phyloP scores from a whole-genome alignment of 345 rosid genomes.

The Noccaea bulbosa region DNA sequence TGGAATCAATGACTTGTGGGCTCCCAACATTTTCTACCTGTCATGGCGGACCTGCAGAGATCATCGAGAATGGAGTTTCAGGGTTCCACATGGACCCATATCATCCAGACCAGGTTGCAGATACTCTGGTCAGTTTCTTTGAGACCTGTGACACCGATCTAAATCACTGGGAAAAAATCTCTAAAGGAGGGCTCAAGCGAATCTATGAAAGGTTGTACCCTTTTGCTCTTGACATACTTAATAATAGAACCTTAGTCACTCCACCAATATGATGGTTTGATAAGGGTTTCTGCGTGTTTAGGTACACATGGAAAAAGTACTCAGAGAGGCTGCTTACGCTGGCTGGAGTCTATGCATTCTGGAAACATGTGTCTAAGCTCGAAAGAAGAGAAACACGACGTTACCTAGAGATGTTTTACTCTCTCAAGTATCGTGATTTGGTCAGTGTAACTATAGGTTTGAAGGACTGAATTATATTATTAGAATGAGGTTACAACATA shows the following conservation, averaged over 20 bases:
- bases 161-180: slow-evolving; percentile 51
- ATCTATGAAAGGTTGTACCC: slow-evolving; percentile 54
- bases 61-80: slow-evolving; percentile 56
- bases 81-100: slow-evolving; percentile 65
- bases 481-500: no score
- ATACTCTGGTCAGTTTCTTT: slow-evolving; percentile 48
- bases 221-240: slow-evolving; percentile 2
- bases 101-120: slow-evolving; percentile 52
- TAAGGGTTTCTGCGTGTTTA: slow-evolving; percentile 31
- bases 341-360: slow-evolving; percentile 62
- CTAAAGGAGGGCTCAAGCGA: slow-evolving; percentile 53
- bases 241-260: neutral
- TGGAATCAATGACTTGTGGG: slow-evolving; percentile 60
- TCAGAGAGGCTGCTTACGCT: slow-evolving; percentile 59
- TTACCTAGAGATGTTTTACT: slow-evolving; percentile 66
- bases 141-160: slow-evolving; percentile 48
- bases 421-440: slow-evolving; percentile 57
- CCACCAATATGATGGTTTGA: slow-evolving; percentile 4
- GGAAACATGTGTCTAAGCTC: slow-evolving; percentile 66
- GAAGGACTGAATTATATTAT: no score
- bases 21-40: slow-evolving; percentile 66
- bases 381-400: slow-evolving; percentile 60
- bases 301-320: slow-evolving; percentile 68
- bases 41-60: slow-evolving; percentile 64
- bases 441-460: slow-evolving; percentile 51